These are phyloP conservation scores for Cutaneotrichosporon sp. DNA, from an alignment of 1,284 basidiomycete genomes.

Conservation along the genomic window DNA sequence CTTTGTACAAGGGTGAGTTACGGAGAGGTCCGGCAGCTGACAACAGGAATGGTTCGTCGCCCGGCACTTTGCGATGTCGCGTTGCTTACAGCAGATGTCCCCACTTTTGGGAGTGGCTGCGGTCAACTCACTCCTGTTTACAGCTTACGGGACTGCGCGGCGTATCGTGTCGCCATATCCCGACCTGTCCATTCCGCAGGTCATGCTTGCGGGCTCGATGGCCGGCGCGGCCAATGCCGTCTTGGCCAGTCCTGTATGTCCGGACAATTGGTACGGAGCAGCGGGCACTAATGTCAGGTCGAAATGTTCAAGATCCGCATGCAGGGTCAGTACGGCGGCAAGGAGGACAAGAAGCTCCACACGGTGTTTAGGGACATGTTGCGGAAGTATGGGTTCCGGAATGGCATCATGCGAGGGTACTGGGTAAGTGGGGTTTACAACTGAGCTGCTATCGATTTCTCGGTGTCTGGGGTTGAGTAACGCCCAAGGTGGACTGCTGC, in stretches of 20 bases:
- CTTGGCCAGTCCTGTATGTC: constrained; percentile 72
- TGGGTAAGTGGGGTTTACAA: constrained; percentile 59
- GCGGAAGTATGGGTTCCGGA: constrained; percentile 71
- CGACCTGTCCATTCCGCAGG: constrained; percentile 70
- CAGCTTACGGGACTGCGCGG: constrained; percentile 75
- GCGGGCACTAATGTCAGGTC: constrained; percentile 33
- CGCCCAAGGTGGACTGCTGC: too few species aligned
- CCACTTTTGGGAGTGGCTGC: constrained; percentile 91
- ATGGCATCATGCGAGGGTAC: constrained; percentile 92
- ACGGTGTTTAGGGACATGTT: constrained; percentile 75
- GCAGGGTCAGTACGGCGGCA: constrained; percentile 64
- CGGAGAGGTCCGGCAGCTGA: neutral
- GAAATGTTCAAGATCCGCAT: constrained; percentile 73
- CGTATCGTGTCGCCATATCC: constrained; percentile 83
- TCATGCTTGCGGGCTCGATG: constrained; percentile 78
- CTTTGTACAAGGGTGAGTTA: constrained; percentile 81
- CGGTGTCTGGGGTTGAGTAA: too few species aligned
- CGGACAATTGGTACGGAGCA: too few species aligned
- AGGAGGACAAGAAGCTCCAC: constrained; percentile 69
- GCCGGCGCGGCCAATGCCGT: constrained; percentile 86
- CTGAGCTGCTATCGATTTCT: neutral
- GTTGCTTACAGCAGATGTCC: constrained; percentile 54
- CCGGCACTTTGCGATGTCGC: neutral
- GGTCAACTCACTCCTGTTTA: constrained; percentile 92
- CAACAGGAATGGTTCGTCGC: constrained; percentile 13